Conservation (phyloP, 2,329 filamentous ascomycete species). For the Phialemonium atrogriseum region DNA sequence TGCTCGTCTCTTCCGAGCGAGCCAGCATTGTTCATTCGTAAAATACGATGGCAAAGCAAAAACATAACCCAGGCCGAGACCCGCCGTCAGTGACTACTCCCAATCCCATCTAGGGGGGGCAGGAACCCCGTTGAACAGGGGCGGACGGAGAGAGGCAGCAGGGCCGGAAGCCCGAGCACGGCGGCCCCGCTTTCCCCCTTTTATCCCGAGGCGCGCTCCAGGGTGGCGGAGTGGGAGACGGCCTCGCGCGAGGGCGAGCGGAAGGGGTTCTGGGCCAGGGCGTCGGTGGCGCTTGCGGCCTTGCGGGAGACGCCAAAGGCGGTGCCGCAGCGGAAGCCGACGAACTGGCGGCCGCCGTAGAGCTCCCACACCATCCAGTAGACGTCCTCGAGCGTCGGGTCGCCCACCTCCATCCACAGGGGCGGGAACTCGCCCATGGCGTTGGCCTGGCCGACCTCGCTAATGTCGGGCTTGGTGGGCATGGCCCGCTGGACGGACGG, state of each 20-base stretch:
- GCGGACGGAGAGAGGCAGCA: neutral
- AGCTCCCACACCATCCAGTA: slow-evolving; percentile 17
- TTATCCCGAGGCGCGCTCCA: no score
- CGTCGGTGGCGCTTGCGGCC: slow-evolving; percentile 1
- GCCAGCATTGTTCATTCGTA: no score
- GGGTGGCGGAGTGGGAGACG: no score
- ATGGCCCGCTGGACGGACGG: slow-evolving; percentile 5
- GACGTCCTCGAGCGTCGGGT: slow-evolving; percentile 17
- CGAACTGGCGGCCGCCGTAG: slow-evolving; percentile 9
- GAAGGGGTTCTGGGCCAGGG: slow-evolving; percentile 9
- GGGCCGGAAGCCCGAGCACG: neutral
- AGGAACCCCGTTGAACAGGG: neutral
- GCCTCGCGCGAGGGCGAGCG: slow-evolving; percentile 8
- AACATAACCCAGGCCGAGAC: no score
- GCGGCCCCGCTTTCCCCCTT: neutral
- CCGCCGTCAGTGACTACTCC: no score
- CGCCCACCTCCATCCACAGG: slow-evolving; percentile 13
- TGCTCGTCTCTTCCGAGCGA: no score
- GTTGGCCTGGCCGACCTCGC: slow-evolving; percentile 4
- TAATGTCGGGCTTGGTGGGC: slow-evolving; percentile 7
- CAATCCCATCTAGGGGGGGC: no score
- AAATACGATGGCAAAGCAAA: no score
- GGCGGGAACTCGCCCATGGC: slow-evolving; percentile 10
- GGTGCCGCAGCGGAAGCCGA: slow-evolving; percentile 11
- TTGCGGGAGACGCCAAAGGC: slow-evolving; percentile 9